Evolutionary conservation across 805 yeast species (phyloP), one percentile per base, ranked within the genome.

Genomic region (Cyberlindnera suaveolens): DNA sequence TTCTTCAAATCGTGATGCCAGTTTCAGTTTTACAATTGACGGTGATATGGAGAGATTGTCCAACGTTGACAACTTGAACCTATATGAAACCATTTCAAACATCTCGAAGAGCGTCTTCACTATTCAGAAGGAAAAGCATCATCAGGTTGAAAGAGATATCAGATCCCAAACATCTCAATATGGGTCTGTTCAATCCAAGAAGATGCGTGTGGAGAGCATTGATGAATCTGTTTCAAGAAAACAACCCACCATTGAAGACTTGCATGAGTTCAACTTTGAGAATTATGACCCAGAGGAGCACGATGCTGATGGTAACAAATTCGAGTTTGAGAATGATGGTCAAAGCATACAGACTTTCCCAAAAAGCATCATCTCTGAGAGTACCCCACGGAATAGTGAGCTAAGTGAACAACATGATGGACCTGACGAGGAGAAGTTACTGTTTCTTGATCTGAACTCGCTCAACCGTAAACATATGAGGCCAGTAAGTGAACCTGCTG

Each of bases 141-240:
- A 39, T 20, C n/a, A 19, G 16, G 5, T 5, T 15, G 15, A 6
- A n/a, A 19, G 36, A 18, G 34, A 30, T 15, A 43, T 31, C 23
- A 48, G 68, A 45, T 80, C 85, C 1, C 79, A 78, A 51, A 50
- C 78, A 38, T 75, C 82, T 33, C 27, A 23, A 6, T 80, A 80
- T 48, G 84, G 80, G 54, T 78, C 85, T 1, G 74, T 72, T 1
- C 63, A 73, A 35, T 75, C 82, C 3, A 33, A 29, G 30, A 35
- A 38, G 26, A 41, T 27, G 13, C 9, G 30, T 8, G 13, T 17
- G 17, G 11, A 6, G 14, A 33, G 31, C 34, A 48, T 46, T 19
- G 46, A 40, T 17, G 61, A 52, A 5, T 50, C 51, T 13, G 57
- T 54, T 4, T 54, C 69, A 43, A 64, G 58, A 43, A 80, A 80